Conservation (phyloP, 208 protist species). For the Leishmania aethiopica region DNA sequence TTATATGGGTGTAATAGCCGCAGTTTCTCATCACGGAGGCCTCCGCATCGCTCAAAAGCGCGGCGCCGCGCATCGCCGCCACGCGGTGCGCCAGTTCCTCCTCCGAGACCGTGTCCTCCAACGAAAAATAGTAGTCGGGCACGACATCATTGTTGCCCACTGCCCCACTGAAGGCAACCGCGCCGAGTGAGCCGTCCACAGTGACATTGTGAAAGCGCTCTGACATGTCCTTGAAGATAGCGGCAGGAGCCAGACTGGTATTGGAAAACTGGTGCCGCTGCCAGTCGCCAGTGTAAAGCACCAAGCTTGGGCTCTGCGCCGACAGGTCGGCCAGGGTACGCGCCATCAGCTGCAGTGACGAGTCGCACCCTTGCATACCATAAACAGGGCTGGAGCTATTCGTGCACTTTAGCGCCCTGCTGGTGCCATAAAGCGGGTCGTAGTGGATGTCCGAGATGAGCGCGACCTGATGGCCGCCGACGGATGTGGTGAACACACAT, state of each 20-base stretch:
- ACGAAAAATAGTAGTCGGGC: conserved; percentile 69
- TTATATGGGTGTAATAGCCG: conserved; percentile 61
- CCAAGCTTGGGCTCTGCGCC: conserved; percentile 34
- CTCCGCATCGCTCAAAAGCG: conserved; percentile 45
- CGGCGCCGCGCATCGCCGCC: conserved; percentile 25
- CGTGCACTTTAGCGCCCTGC: conserved; percentile 44
- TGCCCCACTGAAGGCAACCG: conserved; percentile 30
- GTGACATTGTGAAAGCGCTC: conserved; percentile 14
- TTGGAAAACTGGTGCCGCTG: conserved; percentile 59
- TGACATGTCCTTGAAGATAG: conserved; percentile 22
- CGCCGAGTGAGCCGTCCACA: conserved; percentile 23
- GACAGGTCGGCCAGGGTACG: conserved; percentile 44
- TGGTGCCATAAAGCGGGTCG: conserved; percentile 68
- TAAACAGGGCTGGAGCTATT: conserved; percentile 16
- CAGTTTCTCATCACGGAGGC: conserved; percentile 44
- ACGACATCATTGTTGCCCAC: conserved; percentile 86
- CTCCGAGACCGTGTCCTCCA: conserved; percentile 25
- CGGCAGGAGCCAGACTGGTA: conserved; percentile 20
- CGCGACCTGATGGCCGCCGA: conserved; percentile 27
- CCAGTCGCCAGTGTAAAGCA: conserved; percentile 64
- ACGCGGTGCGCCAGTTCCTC: conserved; percentile 29
- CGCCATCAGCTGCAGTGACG: conserved; percentile 50
- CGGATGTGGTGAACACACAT: neutral
- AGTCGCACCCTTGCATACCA: conserved; percentile 57
- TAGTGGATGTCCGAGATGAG: conserved; percentile 84